Base-by-base conservation (phyloP, 495 filamentous ascomycete genomes). In the Margaritispora aquatica region DNA sequence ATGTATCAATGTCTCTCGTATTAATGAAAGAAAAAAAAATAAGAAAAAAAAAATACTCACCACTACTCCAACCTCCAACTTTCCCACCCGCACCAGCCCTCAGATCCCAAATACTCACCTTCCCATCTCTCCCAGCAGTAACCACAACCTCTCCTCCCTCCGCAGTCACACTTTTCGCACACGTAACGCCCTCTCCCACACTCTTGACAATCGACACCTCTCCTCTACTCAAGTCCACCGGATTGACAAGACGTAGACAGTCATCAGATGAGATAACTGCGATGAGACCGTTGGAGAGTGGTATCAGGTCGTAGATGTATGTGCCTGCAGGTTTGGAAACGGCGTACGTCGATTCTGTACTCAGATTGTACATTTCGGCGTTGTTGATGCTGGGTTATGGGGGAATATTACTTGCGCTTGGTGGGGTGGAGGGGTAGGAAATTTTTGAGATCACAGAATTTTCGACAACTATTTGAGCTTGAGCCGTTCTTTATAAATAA, bases 91-190 rank as follows among this genome's bases (percentile, higher is more conserved):
- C 60, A 52, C 59, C 62, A 48, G 21, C 58, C 19, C 84, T 70
- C 54, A 80, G 60, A 70, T 89, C 86, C 78, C 82, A 84, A 26
- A 84, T 54, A 8, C 73, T 76, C 24, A 87, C 69, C 9, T 71
- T 71, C 17, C 86, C 86, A 60, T 88, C 84, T 65, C 85, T 77
- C 22, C 85, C 86, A 0, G 84, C 74, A 0, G 84, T 88, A 47
- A 72, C 75, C 19, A 87, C 69, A 26, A 80, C 66, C 51, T 65
- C 60, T 26, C 57, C 71, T 19, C 51, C 59, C 15, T 22, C 55
- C 27, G 61, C 66, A 1, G 67, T 65, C 24, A 77, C 76, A 1
- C 73, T 72, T 56, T 74, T 74, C 2, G 86, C 73, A 54, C 77
- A 81, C n/a, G 81, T 84, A 58, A 87, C 70, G 57, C 82, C 80